These are phyloP conservation scores for Viridothelium virens DNA, from an alignment of 495 filamentous ascomycete species.

Conservation along the genomic window DNA sequence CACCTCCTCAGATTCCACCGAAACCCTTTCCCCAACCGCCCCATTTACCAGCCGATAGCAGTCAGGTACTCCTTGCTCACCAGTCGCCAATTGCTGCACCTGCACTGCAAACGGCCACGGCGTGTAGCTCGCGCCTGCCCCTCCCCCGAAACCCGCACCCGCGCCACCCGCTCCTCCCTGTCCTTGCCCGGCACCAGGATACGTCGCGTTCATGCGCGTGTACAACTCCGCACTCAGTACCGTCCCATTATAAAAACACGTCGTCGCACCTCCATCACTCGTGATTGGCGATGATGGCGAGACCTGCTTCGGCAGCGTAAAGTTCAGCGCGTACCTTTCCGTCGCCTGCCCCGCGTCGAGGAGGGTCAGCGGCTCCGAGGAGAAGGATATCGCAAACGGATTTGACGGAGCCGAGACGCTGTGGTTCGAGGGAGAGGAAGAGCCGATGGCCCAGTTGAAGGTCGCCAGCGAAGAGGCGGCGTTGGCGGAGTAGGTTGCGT, in stretches of 20 bases:
- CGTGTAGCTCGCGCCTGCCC: conserved; percentile 19
- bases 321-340: conserved; percentile 47
- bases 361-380: conserved; percentile 32
- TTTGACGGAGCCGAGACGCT: conserved; percentile 36
- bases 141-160: conserved; percentile 15
- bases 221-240: conserved; percentile 45
- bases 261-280: conserved; percentile 27
- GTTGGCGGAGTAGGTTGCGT: conserved; percentile 37
- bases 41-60: conserved; percentile 35
- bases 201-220: conserved; percentile 36
- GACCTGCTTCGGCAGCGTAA: conserved; percentile 40
- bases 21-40: conserved; percentile 18
- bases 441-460: conserved; percentile 51
- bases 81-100: conserved; percentile 38
- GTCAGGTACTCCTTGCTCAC: conserved; percentile 39
- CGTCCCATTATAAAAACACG: conserved; percentile 47
- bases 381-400: conserved; percentile 43
- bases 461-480: conserved; percentile 34
- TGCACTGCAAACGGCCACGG: conserved; percentile 46
- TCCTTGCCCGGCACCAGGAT: conserved; percentile 1
- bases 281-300: conserved; percentile 34
- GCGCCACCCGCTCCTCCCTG: conserved; percentile 11
- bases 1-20: conserved; percentile 17
- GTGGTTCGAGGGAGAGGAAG: conserved; percentile 19
- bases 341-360: conserved; percentile 31